A percentile compares a stretch with the other conserved stretches of the same genome.
Evolutionary conservation across 371 early-diverging fungal species (phyloP).

Genomic region (Capillidium heterosporum): DNA sequence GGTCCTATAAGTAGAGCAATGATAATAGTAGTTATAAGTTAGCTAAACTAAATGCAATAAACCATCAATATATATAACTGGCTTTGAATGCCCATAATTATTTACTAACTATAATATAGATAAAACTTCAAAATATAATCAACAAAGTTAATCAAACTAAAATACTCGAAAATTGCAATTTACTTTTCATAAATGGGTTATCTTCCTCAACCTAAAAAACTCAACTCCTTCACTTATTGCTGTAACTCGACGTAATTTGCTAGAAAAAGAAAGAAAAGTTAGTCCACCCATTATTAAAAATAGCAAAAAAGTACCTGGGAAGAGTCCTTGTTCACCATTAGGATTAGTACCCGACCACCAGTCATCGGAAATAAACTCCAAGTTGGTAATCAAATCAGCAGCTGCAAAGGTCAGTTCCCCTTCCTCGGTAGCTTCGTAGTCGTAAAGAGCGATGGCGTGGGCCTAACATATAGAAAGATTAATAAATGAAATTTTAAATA

Average conservation of each 20-base stretch:
- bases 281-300: not conserved
- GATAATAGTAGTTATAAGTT: too few species aligned
- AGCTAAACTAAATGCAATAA: too few species aligned
- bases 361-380: constrained; percentile 68
- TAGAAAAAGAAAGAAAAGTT: constrained; percentile 8
- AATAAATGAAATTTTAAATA: not conserved
- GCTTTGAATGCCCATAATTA: too few species aligned
- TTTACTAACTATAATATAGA: too few species aligned
- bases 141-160: too few species aligned
- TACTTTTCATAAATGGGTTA: too few species aligned
- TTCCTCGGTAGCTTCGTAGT: constrained; percentile 71
- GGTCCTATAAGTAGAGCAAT: too few species aligned
- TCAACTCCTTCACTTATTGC: not conserved
- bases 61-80: too few species aligned
- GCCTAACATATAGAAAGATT: not conserved
- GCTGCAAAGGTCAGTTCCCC: constrained; percentile 72
- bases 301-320: constrained; percentile 37
- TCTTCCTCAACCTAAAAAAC: too few species aligned
- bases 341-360: constrained; percentile 75
- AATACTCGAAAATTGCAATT: too few species aligned
- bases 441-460: constrained; percentile 52
- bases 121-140: too few species aligned
- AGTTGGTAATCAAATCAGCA: constrained; percentile 51
- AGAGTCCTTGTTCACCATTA: constrained; percentile 42
- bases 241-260: constrained; percentile 33